These are phyloP conservation scores for Rhodomyrtus tomentosa DNA, from an alignment of 345 rosid species.

Conservation along the genomic window DNA sequence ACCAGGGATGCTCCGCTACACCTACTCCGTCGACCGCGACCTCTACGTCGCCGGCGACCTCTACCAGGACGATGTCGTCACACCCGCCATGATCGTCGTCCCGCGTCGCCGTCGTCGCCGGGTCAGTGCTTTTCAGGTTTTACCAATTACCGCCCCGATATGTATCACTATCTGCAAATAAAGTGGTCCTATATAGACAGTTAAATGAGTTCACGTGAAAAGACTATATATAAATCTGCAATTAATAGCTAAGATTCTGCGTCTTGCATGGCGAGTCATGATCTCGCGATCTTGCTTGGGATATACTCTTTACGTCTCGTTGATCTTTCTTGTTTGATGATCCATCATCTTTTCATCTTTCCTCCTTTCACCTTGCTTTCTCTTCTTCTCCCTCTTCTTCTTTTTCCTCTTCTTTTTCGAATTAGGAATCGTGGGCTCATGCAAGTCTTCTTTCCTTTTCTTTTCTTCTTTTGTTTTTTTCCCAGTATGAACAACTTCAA, in stretches of 20 bases:
- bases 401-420: background rate
- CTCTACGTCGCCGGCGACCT: conserved; percentile 85
- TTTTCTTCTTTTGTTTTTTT: background rate
- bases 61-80: conserved; percentile 59
- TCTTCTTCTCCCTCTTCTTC: background rate
- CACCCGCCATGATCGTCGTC: conserved; percentile 88
- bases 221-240: background rate
- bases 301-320: background rate
- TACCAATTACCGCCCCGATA: background rate
- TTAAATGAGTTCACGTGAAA: background rate
- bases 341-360: background rate
- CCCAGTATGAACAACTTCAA: background rate
- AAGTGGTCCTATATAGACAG: background rate
- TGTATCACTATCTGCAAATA: background rate
- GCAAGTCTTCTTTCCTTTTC: background rate
- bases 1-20: conserved; percentile 57
- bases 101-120: conserved; percentile 52
- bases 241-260: background rate
- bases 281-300: background rate
- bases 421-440: background rate
- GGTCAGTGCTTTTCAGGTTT: background rate
- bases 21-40: conserved; percentile 69
- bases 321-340: background rate
- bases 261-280: background rate
- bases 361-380: background rate